Evolutionary conservation across 176 grass and related monocot species (phyloP), one percentile per base, ranked within the genome.

Genomic region (Juncus inflexus): DNA sequence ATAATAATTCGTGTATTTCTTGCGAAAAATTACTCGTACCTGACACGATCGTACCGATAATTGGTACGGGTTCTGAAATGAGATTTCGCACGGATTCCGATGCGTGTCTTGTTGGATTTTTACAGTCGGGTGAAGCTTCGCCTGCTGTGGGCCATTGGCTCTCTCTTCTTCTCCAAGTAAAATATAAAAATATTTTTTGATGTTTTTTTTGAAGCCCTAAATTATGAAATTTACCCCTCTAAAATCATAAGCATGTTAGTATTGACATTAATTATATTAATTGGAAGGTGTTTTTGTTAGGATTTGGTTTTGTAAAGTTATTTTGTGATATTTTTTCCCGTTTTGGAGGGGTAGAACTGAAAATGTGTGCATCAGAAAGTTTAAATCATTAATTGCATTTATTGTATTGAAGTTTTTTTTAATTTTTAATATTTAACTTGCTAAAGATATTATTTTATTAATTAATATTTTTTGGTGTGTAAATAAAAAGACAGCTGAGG

Each of bases 81-180:
- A 84, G 61, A 19, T 37, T 79, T 10, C 40, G 54, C 47, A 69
- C 11, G 41, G 78, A 78, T 64, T 70, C 67, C 62, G 74, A 86
- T 62, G 92, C 83, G 76, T 97, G 94, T 68, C 76, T 89, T 75
- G 70, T 91, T 79, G 79, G 84, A 73, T 97, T 97, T 66, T 79
- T 97, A 47, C 77, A 54, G 73, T 97, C 94, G 2, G 82, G 78
- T 61, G 78, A 82, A 77, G 94, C 94, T 79, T 89, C 94, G 74
- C 79, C 94, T 80, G 85, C 78, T 39, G 83, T 91, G 5, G 94
- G 88, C 40, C 88, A 97, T 51, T 97, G 87, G 88, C 71, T 97
- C 40, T 97, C 88, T 52, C 85, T 89, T 74, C 85, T 97, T 86
- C 80, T 91, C 38, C 87, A 89, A 73, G 92, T 97, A 86, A 40